Evolutionary conservation across 2,329 filamentous ascomycete species (phyloP).

Genomic region (Cladosporium velox): DNA sequence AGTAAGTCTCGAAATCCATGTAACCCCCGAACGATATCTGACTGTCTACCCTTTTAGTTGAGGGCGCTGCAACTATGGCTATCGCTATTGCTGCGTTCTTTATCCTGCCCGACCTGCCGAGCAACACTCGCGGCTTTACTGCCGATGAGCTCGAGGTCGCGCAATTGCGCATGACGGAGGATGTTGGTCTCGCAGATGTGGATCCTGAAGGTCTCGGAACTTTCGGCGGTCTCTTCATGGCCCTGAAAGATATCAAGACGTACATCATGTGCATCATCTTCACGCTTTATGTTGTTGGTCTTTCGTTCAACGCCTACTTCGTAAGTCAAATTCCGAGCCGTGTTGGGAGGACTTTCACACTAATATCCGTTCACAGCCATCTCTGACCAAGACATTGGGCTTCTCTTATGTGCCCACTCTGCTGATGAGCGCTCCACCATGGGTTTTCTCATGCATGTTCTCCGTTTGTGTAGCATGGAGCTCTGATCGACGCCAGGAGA

Average conservation of each 20-base stretch:
- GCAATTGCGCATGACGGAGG: slow-evolving; percentile 52
- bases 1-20: neutral
- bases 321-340: slow-evolving; percentile 41
- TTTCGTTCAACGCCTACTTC: slow-evolving; percentile 21
- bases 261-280: slow-evolving; percentile 43
- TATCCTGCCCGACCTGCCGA: slow-evolving; percentile 55
- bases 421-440: slow-evolving; percentile 46
- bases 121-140: slow-evolving; percentile 54
- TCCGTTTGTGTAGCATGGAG: slow-evolving; percentile 32
- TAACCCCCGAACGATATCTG: slow-evolving; percentile 26
- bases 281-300: slow-evolving; percentile 40
- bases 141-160: slow-evolving; percentile 56
- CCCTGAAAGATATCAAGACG: slow-evolving; percentile 42
- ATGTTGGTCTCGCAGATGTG: slow-evolving; percentile 52
- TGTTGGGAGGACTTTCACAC: slow-evolving; percentile 17
- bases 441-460: slow-evolving; percentile 36
- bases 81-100: slow-evolving; percentile 57
- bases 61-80: slow-evolving; percentile 60
- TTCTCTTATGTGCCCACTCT: slow-evolving; percentile 61
- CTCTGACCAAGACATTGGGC: slow-evolving; percentile 64
- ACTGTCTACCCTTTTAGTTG: slow-evolving; percentile 40
- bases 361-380: slow-evolving; percentile 37
- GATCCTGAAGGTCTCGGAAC: slow-evolving; percentile 50
- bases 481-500: slow-evolving; percentile 35
- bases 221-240: slow-evolving; percentile 39